Evolutionary conservation across 2,329 filamentous ascomycete genomes (phyloP).

Genomic region (Grosmannia clavigera): DNA sequence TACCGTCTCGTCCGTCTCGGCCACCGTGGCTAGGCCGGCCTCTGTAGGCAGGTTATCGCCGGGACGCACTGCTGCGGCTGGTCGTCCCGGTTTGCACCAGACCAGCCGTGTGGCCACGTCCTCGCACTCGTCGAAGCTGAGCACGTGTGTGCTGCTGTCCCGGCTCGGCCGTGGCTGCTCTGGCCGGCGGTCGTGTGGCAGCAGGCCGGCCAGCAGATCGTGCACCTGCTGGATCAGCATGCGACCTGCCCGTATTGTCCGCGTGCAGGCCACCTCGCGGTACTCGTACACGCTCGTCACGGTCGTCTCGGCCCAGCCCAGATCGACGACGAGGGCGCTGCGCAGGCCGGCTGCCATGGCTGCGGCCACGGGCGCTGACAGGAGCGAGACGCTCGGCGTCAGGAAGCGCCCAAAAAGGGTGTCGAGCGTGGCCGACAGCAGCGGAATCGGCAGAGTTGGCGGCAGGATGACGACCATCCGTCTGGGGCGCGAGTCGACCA

Average conservation of each 20-base stretch:
- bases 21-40: conserved; percentile 36
- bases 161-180: conserved; percentile 12
- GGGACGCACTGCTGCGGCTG: neutral
- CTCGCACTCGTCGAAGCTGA: conserved; percentile 70
- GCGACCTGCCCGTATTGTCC: conserved; percentile 65
- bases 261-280: conserved; percentile 59
- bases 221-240: conserved; percentile 58
- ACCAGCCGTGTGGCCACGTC: conserved; percentile 62
- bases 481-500: conserved; percentile 65
- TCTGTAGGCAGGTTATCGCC: conserved; percentile 8
- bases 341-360: conserved; percentile 70
- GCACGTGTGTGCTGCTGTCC: conserved; percentile 18
- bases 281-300: conserved; percentile 86
- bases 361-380: conserved; percentile 64
- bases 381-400: conserved; percentile 64
- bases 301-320: conserved; percentile 85
- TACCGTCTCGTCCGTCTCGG: conserved; percentile 44
- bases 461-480: conserved; percentile 62
- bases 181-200: conserved; percentile 8
- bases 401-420: conserved; percentile 74
- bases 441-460: conserved; percentile 12
- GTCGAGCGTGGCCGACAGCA: conserved; percentile 49
- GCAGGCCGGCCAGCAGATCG: conserved; percentile 39
- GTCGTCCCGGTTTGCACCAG: conserved; percentile 50
- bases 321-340: conserved; percentile 75